A percentile compares a stretch with the other conserved stretches of the same genome.
Conservation (phyloP, 768 basidiomycete species). For the Trametes punicea region DNA sequence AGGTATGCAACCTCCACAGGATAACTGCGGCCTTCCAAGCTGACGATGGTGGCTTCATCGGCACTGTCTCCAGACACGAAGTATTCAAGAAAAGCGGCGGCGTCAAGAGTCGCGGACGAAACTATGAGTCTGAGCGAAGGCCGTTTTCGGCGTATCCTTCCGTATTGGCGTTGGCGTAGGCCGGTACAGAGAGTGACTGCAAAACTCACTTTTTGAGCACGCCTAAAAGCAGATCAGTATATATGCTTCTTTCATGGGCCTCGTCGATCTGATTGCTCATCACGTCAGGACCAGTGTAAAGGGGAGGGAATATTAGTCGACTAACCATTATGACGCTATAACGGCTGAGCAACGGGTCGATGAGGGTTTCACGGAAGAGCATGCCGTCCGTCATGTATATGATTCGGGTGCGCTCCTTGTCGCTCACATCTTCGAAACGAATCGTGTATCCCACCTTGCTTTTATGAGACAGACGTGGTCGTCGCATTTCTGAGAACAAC, state of each 20-base stretch:
- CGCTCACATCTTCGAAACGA: conserved; percentile 91
- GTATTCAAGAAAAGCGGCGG: conserved; percentile 82
- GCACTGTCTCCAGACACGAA: conserved; percentile 65
- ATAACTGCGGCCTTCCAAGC: conserved; percentile 90
- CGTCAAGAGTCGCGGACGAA: conserved; percentile 96
- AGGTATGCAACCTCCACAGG: conserved; percentile 94
- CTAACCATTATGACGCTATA: conserved; percentile 94
- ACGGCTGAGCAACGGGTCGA: conserved; percentile 87
- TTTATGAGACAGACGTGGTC: not conserved
- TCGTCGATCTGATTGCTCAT: conserved; percentile 75
- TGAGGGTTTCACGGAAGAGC: conserved; percentile 90
- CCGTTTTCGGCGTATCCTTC: conserved; percentile 86
- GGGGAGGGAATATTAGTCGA: not conserved
- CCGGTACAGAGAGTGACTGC: not conserved
- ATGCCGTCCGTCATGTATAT: conserved; percentile 98
- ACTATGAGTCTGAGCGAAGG: conserved; percentile 88
- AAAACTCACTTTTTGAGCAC: conserved; percentile 83
- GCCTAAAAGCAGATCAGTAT: conserved; percentile 91
- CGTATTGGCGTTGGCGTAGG: not conserved
- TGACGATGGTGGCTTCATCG: conserved; percentile 79
- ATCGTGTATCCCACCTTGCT: conserved; percentile 93
- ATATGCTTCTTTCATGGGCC: conserved; percentile 94
- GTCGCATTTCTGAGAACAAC: conserved; percentile 12
- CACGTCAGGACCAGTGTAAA: conserved; percentile 22
- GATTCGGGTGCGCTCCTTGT: conserved; percentile 81